These are phyloP conservation scores for Neurospora tetrasperma DNA, from an alignment of 495 filamentous ascomycete genomes.

Conservation along the genomic window DNA sequence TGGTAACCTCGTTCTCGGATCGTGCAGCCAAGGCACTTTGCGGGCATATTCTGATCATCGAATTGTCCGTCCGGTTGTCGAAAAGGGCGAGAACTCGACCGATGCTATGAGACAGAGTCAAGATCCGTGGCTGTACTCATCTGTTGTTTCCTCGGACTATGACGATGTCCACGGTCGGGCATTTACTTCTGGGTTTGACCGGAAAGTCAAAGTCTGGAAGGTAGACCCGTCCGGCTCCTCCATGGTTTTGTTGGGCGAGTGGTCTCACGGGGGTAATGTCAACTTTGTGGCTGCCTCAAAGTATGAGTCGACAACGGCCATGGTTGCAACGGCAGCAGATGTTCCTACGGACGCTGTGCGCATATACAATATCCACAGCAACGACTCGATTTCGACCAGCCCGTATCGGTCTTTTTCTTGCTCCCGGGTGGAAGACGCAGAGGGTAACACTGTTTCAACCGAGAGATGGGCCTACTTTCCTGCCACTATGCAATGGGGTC, in stretches of 20 bases:
- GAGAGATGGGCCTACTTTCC: conserved; percentile 54
- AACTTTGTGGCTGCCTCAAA: conserved; percentile 57
- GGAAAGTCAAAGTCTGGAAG: conserved; percentile 69
- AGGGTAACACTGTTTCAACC: conserved; percentile 29
- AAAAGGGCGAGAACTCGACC: conserved; percentile 42
- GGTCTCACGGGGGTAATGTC: conserved; percentile 58
- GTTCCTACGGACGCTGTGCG: conserved; percentile 37
- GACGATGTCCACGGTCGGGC: conserved; percentile 44
- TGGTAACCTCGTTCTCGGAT: conserved; percentile 67
- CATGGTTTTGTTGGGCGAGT: conserved; percentile 37
- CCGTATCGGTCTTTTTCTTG: conserved; percentile 33
- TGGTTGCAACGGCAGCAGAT: conserved; percentile 43
- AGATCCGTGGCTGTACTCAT: conserved; percentile 62
- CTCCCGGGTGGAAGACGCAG: conserved; percentile 34
- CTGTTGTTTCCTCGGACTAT: conserved; percentile 67
- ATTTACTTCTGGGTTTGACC: conserved; percentile 75
- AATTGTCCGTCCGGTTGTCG: conserved; percentile 42
- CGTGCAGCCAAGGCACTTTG: conserved; percentile 43
- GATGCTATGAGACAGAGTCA: conserved; percentile 52
- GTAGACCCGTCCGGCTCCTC: conserved; percentile 23
- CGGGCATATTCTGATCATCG: conserved; percentile 62
- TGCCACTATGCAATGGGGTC: conserved; percentile 66
- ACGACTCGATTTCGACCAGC: conserved; percentile 20
- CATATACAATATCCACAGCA: conserved; percentile 33
- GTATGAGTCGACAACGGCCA: conserved; percentile 19